phyloP scores from a whole-genome alignment of 1,139 yeast genomes.

The Yamadazyma pseudoaaseri region DNA sequence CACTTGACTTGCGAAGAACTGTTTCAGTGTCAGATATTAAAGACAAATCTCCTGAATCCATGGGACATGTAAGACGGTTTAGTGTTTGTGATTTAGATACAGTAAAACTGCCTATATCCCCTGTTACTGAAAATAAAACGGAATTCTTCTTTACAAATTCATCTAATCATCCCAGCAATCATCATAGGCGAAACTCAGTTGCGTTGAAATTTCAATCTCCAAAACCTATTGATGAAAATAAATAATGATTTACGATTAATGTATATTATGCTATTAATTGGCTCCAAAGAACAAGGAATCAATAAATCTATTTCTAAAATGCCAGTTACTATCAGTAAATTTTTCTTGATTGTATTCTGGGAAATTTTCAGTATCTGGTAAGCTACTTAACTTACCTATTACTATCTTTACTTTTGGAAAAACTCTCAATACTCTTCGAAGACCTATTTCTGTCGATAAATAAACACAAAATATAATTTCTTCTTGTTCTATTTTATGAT shows the following conservation, averaged over 20 bases:
- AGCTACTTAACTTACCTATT: constrained; percentile 62
- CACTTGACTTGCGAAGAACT: constrained; percentile 5
- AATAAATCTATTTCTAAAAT: constrained; percentile 68
- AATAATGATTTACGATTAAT: too few species aligned
- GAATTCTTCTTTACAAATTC: too few species aligned
- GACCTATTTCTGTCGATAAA: constrained; percentile 77
- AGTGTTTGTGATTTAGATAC: constrained; percentile 17
- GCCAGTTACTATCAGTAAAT: constrained; percentile 51
- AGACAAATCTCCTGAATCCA: background rate
- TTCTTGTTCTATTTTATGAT: constrained; percentile 66
- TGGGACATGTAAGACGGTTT: constrained; percentile 8
- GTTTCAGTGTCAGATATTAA: constrained; percentile 10
- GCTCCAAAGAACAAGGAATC: constrained; percentile 84
- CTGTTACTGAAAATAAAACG: too few species aligned
- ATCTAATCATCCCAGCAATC: too few species aligned
- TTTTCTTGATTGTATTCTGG: constrained; percentile 31
- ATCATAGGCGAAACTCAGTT: constrained; percentile 29
- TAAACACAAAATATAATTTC: constrained; percentile 71
- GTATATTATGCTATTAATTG: too few species aligned
- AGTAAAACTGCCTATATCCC: background rate
- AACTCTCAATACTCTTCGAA: constrained; percentile 72
- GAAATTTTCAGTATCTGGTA: constrained; percentile 21
- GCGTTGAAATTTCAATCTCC: constrained; percentile 33
- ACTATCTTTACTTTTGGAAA: constrained; percentile 69
- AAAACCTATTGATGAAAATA: constrained; percentile 1